Evolutionary conservation across 2,329 filamentous ascomycete genomes (phyloP), one percentile per base, ranked within the genome.

Genomic region (Gaeumannomyces sp.): DNA sequence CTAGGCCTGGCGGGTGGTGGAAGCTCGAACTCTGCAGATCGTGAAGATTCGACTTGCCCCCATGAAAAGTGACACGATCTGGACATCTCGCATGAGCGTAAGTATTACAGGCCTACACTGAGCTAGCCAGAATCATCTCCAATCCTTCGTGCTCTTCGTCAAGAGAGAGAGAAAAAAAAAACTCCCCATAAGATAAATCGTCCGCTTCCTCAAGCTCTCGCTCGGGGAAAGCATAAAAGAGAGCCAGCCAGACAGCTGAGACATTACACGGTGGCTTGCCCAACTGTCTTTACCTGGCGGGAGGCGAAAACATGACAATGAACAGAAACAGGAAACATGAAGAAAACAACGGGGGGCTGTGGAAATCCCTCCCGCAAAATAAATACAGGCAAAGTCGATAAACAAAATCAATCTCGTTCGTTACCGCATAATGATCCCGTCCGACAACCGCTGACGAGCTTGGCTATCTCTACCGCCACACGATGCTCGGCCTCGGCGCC

Each of bases 401-500:
- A 38, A 38, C 35, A 53, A 53, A 53, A n/a, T n/a, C 22, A 53
- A 53, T 53, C 45, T 53, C 45, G 45, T 22, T 53, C 45, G 45
- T 53, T 53, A 10, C 4, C 45, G 45, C 45, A 53, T 53, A 7
- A 53, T 53, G 19, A 53, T 53, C 45, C 16, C 16, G n/a, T 50
- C 45, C 45, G 19, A 22, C 7, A 50, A 19, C 16, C 22, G 19
- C 45, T 4, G 19, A 53, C 45, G 16, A 19, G 8, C 38, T 22
- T 19, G 7, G 38, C 38, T 19, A 22, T 7, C 45, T 53, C 45
- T 53, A 72, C 61, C 71, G 67, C 71, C 71, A 72, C 7, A 65
- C 68, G n/a, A 71, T 65, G 22, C 66, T 70, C n/a, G 68, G 60
- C 60, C 70, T 67, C 65, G 67, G 64, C 19, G 65, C 56, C 29